Evolutionary conservation across 2,329 filamentous ascomycete species (phyloP).

Genomic region (Arthrobotrys sphaeroides): DNA sequence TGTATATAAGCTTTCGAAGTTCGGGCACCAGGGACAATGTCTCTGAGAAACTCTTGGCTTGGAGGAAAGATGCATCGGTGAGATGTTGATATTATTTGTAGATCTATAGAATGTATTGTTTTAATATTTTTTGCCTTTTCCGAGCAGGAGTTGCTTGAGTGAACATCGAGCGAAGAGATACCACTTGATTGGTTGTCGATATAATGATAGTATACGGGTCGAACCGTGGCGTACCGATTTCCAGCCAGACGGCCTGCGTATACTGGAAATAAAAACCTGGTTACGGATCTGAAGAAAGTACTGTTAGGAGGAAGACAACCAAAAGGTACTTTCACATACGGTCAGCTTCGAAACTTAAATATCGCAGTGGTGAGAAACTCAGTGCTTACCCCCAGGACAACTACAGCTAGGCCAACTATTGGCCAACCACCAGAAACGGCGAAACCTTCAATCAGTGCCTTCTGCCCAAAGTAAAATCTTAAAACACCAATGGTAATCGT

Average conservation of each 20-base stretch:
- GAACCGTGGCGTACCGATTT: not conserved
- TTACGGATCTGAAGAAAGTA: slow-evolving; percentile 25
- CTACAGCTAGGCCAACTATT: slow-evolving; percentile 22
- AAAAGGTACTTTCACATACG: slow-evolving; percentile 28
- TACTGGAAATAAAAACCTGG: not conserved
- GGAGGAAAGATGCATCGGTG: not conserved
- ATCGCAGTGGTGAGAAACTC: not conserved
- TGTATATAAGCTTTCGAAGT: slow-evolving; percentile 3
- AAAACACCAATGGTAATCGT: slow-evolving; percentile 29
- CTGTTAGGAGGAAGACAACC: slow-evolving; percentile 18
- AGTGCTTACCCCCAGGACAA: slow-evolving; percentile 30
- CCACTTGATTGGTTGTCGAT: no score
- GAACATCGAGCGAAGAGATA: no score
- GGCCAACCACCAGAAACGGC: slow-evolving; percentile 49
- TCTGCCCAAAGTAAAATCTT: slow-evolving; percentile 39
- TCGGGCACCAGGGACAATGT: not conserved
- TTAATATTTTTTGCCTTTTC: no score
- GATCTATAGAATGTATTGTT: no score
- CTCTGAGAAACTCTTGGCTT: not conserved
- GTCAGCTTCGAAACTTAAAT: not conserved
- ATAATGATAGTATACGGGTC: not conserved
- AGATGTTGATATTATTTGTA: no score
- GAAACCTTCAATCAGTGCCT: slow-evolving; percentile 38
- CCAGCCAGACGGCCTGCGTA: not conserved
- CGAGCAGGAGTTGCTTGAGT: no score